Evolutionary conservation across 2,329 filamentous ascomycete species (phyloP), one percentile per base, ranked within the genome.

Genomic region (Pseudogymnoascus sp.): DNA sequence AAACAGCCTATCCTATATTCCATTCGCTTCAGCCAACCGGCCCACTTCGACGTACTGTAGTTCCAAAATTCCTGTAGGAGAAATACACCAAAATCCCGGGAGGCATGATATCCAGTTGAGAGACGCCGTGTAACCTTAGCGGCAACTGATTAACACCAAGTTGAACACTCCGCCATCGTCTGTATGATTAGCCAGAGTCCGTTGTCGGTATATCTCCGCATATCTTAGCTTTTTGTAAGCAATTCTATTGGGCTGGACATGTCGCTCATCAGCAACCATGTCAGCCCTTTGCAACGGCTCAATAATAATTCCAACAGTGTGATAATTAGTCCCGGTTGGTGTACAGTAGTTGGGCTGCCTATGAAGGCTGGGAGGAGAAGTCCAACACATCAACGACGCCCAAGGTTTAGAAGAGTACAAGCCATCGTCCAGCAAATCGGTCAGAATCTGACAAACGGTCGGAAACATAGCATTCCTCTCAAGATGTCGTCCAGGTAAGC

Each of bases 141-240:
- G 47, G 47, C 47, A 31, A 31, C 47, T 31, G 47, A 31, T 54
- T 54, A 54, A 31, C 23, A 54, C 47, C 47, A 54, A 54, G 47
- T 54, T 54, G 47, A 54, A 54, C 47, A 1, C 45, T 54, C 47
- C 14, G 26, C 26, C 8, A 54, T 31, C n/a, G 47, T 31, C 47
- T 54, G 47, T 54, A 54, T 54, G 14, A 54, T 54, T 54, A 54
- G 47, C 47, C 47, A 54, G n/a, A 54, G 26, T 54, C 47, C 47
- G 47, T 54, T 54, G 47, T 54, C 47, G 47, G 47, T 54, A 54
- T 54, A 54, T 54, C 47, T 54, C 47, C 26, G 47, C 47, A 54
- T 54, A 54, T 31, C 4, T 26, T 54, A 54, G 47, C 47, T 31
- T 54, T 31, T 31, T 54, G 47, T 54, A 54, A 54, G 47, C 47